These are phyloP conservation scores for Russula virescens DNA, from an alignment of 768 basidiomycete species.

Conservation along the genomic window DNA sequence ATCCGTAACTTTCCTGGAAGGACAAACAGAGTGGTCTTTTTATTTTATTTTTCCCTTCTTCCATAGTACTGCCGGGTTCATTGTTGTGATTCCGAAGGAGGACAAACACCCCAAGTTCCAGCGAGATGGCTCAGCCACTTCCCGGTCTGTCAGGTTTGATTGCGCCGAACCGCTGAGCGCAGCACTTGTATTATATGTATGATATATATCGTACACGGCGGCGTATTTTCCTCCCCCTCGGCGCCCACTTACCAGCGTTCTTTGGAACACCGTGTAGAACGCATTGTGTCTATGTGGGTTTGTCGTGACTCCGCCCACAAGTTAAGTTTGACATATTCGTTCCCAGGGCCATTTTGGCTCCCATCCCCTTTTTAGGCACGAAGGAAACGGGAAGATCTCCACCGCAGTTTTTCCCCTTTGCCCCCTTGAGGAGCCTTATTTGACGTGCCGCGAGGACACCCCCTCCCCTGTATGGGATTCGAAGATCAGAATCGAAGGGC, in stretches of 20 bases:
- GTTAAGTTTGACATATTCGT: neutral
- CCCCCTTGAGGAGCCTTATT: conserved; percentile 5
- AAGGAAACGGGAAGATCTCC: conserved; percentile 11
- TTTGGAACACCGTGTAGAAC: conserved; percentile 18
- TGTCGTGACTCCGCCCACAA: conserved; percentile 7
- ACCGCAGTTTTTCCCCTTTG: conserved; percentile 7
- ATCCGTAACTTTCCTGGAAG: neutral
- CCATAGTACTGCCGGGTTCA: neutral
- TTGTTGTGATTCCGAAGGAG: neutral
- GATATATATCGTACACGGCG: neutral
- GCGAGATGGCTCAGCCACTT: conserved; percentile 9
- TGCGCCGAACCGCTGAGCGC: conserved; percentile 10
- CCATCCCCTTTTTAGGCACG: conserved; percentile 18
- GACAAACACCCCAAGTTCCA: neutral
- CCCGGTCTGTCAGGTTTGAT: conserved; percentile 17
- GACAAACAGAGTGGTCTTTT: neutral
- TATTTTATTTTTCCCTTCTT: no score
- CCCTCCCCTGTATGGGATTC: neutral
- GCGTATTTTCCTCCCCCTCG: conserved; percentile 4
- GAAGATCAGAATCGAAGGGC: conserved; percentile 5
- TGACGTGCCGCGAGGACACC: conserved; percentile 14
- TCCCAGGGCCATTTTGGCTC: neutral
- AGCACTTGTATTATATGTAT: neutral
- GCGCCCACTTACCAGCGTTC: conserved; percentile 16
- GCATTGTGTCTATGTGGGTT: neutral